phyloP scores from a whole-genome alignment of 2,329 filamentous ascomycete species.

The Colletotrichum paranaense region DNA sequence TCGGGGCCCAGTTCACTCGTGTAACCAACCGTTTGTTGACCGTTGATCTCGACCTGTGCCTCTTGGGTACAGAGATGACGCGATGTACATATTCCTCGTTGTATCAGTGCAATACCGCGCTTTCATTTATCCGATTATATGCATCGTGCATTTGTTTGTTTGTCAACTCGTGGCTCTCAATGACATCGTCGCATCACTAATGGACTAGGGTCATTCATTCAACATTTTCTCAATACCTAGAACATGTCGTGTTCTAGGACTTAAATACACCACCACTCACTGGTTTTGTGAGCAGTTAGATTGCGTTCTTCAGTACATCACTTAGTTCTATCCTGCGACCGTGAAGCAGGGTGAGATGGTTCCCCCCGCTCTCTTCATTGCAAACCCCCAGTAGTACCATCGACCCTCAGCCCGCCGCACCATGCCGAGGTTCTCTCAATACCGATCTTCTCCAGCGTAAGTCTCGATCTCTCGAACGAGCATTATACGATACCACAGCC shows the following conservation, averaged over 20 bases:
- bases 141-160: not conserved
- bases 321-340: not conserved
- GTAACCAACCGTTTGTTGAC: not conserved
- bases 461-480: no score
- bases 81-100: not conserved
- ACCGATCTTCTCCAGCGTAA: slow-evolving; percentile 45
- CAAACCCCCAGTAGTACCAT: not conserved
- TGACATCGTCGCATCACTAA: not conserved
- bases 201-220: not conserved
- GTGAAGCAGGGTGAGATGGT: not conserved
- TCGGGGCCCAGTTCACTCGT: not conserved
- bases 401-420: slow-evolving; percentile 21
- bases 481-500: slow-evolving; percentile 80
- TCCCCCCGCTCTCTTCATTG: not conserved
- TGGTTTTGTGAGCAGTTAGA: no score
- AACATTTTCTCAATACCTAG: not conserved
- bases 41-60: not conserved
- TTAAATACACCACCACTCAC: not conserved
- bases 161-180: no score
- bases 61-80: not conserved
- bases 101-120: not conserved
- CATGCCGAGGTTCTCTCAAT: not conserved
- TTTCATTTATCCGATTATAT: not conserved
- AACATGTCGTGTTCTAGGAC: not conserved
- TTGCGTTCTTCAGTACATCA: no score